These are phyloP conservation scores for Saturnispora hagleri DNA, from an alignment of 805 yeast genomes.

Conservation along the genomic window DNA sequence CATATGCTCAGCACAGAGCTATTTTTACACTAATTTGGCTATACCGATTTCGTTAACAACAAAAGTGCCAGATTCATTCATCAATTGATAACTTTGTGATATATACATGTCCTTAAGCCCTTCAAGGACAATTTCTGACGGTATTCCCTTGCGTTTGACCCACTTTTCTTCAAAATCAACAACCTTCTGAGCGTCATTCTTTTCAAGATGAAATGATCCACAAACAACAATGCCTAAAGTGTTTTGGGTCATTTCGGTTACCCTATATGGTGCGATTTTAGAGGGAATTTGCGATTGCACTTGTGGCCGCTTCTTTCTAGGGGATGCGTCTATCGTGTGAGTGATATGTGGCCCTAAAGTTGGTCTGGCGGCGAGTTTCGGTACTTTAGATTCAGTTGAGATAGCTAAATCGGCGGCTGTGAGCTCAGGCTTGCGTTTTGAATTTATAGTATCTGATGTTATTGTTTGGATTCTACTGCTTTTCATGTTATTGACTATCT, in stretches of 20 bases:
- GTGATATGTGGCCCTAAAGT: neutral
- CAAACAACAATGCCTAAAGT: neutral
- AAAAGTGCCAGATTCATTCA: neutral
- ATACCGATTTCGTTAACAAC: neutral
- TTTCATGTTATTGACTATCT: neutral
- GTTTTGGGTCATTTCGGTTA: slow-evolving; percentile 2
- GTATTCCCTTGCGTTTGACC: neutral
- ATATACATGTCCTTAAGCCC: neutral
- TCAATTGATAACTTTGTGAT: neutral
- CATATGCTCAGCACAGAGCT: neutral
- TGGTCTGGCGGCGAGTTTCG: neutral
- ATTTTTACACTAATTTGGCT: neutral
- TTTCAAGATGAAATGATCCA: neutral
- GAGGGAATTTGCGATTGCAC: neutral
- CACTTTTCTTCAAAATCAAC: slow-evolving; percentile 2
- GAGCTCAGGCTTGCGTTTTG: neutral
- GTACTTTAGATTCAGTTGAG: too few relatives aligned
- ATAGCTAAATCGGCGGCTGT: too few relatives aligned
- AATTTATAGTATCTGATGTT: neutral
- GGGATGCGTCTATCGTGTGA: slow-evolving; percentile 3
- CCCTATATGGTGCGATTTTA: neutral
- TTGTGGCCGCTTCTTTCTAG: neutral
- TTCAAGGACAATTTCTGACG: neutral
- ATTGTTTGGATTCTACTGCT: neutral
- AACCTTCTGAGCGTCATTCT: neutral